phyloP scores from a whole-genome alignment of 805 yeast genomes.

The Candida awuae region DNA sequence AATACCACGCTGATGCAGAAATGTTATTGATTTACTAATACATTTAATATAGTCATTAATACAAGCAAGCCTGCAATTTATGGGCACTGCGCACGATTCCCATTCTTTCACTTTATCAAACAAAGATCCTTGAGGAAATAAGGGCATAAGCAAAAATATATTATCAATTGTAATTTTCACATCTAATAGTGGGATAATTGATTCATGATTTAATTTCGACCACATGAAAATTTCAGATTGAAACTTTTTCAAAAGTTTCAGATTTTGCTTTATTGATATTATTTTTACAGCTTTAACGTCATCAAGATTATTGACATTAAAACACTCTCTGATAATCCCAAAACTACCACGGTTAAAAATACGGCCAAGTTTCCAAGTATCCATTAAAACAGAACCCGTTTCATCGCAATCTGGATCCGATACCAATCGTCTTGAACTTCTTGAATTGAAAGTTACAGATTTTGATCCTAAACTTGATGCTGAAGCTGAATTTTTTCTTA shows the following conservation, averaged over 20 bases:
- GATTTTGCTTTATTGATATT: slow-evolving; percentile 30
- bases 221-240: slow-evolving; percentile 69
- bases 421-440: slow-evolving; percentile 6
- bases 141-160: slow-evolving; percentile 65
- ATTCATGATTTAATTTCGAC: slow-evolving; percentile 57
- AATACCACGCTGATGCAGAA: slow-evolving; percentile 54
- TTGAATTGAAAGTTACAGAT: slow-evolving; percentile 16
- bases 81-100: slow-evolving; percentile 33
- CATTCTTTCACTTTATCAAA: slow-evolving; percentile 66
- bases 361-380: slow-evolving; percentile 49
- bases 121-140: slow-evolving; percentile 69
- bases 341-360: slow-evolving; percentile 86
- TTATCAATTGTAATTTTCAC: slow-evolving; percentile 49
- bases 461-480: slow-evolving; percentile 12
- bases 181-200: slow-evolving; percentile 54
- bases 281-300: slow-evolving; percentile 26
- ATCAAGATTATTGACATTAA: slow-evolving; percentile 11
- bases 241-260: slow-evolving; percentile 47
- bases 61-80: slow-evolving; percentile 11
- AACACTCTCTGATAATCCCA: slow-evolving; percentile 57
- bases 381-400: slow-evolving; percentile 59
- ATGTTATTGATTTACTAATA: slow-evolving; percentile 49
- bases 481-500: slow-evolving; percentile 22
- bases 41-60: slow-evolving; percentile 40
- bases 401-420: slow-evolving; percentile 35